phyloP scores from a whole-genome alignment of 768 basidiomycete genomes.

The Solioccasus polychromus region DNA sequence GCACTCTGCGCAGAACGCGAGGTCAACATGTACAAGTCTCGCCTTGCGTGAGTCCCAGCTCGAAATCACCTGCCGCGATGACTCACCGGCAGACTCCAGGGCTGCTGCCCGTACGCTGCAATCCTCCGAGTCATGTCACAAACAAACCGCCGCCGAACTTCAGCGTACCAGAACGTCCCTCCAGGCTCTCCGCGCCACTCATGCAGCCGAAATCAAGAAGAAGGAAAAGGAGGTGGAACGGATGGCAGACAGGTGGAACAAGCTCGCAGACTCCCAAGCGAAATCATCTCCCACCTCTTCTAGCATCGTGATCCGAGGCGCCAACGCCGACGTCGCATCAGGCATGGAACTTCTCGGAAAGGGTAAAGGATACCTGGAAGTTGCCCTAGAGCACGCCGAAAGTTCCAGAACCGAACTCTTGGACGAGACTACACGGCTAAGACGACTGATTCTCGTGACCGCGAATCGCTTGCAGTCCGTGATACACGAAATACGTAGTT shows the following conservation, averaged over 20 bases:
- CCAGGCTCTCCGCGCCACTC: conserved; percentile 65
- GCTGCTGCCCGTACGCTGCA: conserved; percentile 52
- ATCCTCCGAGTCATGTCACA: conserved; percentile 62
- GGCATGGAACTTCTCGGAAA: conserved; percentile 46
- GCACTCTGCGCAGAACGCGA: conserved; percentile 79
- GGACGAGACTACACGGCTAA: conserved; percentile 64
- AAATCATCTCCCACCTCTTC: conserved; percentile 49
- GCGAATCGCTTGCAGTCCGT: conserved; percentile 65
- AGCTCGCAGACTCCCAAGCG: conserved; percentile 63
- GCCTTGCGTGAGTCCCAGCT: conserved; percentile 57
- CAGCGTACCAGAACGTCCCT: conserved; percentile 68
- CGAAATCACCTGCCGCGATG: background rate
- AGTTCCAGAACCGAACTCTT: conserved; percentile 55
- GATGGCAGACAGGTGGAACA: conserved; percentile 71
- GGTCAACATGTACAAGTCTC: conserved; percentile 67
- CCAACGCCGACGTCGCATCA: conserved; percentile 48
- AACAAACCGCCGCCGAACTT: conserved; percentile 65
- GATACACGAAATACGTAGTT: conserved; percentile 43
- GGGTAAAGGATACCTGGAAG: conserved; percentile 57
- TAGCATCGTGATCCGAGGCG: conserved; percentile 49
- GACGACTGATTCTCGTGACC: conserved; percentile 54
- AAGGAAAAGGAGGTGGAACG: conserved; percentile 78
- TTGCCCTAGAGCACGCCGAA: conserved; percentile 73
- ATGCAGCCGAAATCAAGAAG: conserved; percentile 74
- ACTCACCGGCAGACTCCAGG: conserved; percentile 33